These are phyloP conservation scores for Claviceps humidiphila DNA, from an alignment of 2,329 filamentous ascomycete species.

Conservation along the genomic window DNA sequence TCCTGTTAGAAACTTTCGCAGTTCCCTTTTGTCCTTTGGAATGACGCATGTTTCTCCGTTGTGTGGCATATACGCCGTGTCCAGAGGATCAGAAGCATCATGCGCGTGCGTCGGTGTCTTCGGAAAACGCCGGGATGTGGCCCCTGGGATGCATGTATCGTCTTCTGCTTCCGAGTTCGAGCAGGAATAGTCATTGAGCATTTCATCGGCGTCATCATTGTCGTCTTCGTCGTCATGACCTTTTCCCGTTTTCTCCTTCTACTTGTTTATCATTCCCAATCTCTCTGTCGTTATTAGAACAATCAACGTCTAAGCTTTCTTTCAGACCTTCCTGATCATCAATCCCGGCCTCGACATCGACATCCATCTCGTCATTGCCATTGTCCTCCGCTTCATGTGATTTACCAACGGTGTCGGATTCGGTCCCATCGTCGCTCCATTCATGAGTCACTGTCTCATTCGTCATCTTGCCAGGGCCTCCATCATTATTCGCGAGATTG, in stretches of 20 bases:
- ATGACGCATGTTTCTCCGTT: slow-evolving; percentile 12
- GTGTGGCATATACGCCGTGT: slow-evolving; percentile 25
- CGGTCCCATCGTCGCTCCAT: slow-evolving; percentile 8
- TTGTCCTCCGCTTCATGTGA: slow-evolving; percentile 8
- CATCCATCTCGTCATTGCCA: neutral
- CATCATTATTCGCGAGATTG: neutral
- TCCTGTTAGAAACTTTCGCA: slow-evolving; percentile 13
- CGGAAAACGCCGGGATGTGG: neutral
- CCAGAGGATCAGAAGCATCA: slow-evolving; percentile 6
- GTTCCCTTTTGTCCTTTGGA: slow-evolving; percentile 5
- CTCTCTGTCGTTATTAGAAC: neutral
- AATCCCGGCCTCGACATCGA: neutral
- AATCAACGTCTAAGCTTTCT: neutral
- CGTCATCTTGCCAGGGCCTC: slow-evolving; percentile 3
- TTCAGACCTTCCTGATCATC: neutral
- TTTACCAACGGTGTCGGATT: neutral
- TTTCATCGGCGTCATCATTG: neutral
- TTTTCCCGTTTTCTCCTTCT: neutral
- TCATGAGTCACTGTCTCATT: slow-evolving; percentile 10
- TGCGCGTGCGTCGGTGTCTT: neutral
- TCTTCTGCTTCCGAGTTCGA: neutral
- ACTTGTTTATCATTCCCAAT: neutral
- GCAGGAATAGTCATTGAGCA: neutral
- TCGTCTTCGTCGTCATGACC: slow-evolving; percentile 1
- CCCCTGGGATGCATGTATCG: neutral